phyloP scores from a whole-genome alignment of 805 yeast genomes.

The Candida germanica region DNA sequence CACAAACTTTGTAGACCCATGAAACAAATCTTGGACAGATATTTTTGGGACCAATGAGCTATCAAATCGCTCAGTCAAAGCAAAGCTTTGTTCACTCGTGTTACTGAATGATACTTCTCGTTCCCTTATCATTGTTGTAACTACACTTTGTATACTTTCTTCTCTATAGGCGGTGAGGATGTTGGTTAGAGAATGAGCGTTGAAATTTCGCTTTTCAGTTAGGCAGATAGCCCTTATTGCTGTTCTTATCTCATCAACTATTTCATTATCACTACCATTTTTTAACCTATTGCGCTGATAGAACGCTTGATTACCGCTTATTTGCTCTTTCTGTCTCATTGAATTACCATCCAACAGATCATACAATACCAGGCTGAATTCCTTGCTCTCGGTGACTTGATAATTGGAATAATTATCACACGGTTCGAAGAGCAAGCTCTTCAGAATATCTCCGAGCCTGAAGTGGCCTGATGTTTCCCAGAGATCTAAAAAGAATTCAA shows the following conservation, averaged over 20 bases:
- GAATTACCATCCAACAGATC: constrained; percentile 56
- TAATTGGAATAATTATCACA: constrained; percentile 49
- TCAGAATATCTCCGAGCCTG: constrained; percentile 20
- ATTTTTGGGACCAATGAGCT: neutral
- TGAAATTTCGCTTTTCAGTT: constrained; percentile 47
- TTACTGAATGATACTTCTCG: constrained; percentile 54
- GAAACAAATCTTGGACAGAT: constrained; percentile 1
- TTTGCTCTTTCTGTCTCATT: constrained; percentile 67
- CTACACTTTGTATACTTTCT: constrained; percentile 46
- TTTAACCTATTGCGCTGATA: constrained; percentile 23
- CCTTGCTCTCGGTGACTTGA: constrained; percentile 16
- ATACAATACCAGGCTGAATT: constrained; percentile 17
- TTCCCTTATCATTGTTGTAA: constrained; percentile 49
- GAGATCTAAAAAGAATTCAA: constrained; percentile 50
- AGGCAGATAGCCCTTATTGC: constrained; percentile 56
- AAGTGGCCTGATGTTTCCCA: constrained; percentile 61
- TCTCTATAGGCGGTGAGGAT: constrained; percentile 47
- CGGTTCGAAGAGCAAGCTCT: constrained; percentile 38
- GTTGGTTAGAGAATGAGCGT: constrained; percentile 42
- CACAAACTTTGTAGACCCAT: constrained; percentile 46
- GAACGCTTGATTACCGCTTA: constrained; percentile 46
- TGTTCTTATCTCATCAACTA: constrained; percentile 34
- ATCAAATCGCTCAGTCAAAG: constrained; percentile 47
- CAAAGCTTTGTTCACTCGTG: constrained; percentile 44
- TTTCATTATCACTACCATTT: constrained; percentile 7